Percentiles rank a stretch among this genome's conserved stretches.
Evolutionary conservation across 116 monocot species (phyloP).

Genomic region (Cymodocea nodosa): DNA sequence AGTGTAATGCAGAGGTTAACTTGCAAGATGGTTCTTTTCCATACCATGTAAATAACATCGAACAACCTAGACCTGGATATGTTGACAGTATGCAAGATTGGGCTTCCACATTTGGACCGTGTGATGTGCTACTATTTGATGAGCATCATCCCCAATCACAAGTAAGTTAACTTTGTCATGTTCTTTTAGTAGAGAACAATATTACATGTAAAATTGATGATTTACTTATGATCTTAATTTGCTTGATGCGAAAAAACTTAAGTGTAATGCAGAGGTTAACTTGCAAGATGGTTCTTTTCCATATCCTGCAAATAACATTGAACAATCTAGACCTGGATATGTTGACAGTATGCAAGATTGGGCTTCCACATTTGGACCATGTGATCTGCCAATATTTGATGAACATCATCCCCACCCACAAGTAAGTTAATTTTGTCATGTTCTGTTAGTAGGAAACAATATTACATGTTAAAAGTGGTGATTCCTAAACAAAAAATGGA

Average conservation of each 20-base stretch:
- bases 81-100: constrained; percentile 42
- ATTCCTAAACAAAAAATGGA: too few relatives aligned
- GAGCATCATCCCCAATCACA: constrained; percentile 21
- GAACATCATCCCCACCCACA: constrained; percentile 22
- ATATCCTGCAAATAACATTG: constrained; percentile 22
- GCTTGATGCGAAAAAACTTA: neutral
- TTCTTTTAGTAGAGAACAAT: neutral
- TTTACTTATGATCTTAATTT: constrained; percentile 23
- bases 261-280: neutral
- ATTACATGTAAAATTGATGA: neutral
- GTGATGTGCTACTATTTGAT: constrained; percentile 19
- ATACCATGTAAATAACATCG: constrained; percentile 22
- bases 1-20: neutral
- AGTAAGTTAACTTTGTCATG: constrained; percentile 7
- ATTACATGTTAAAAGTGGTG: neutral
- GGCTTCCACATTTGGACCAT: constrained; percentile 42
- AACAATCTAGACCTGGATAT: constrained; percentile 20
- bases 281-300: too few relatives aligned
- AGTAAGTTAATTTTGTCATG: constrained; percentile 7
- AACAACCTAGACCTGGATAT: constrained; percentile 21
- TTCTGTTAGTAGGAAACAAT: neutral
- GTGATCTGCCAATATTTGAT: constrained; percentile 20
- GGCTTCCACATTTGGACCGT: constrained; percentile 42
- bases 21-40: constrained; percentile 26
- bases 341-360: constrained; percentile 42